These are phyloP conservation scores for Aspergillus bombycis DNA, from an alignment of 2,329 filamentous ascomycete genomes.

Conservation along the genomic window DNA sequence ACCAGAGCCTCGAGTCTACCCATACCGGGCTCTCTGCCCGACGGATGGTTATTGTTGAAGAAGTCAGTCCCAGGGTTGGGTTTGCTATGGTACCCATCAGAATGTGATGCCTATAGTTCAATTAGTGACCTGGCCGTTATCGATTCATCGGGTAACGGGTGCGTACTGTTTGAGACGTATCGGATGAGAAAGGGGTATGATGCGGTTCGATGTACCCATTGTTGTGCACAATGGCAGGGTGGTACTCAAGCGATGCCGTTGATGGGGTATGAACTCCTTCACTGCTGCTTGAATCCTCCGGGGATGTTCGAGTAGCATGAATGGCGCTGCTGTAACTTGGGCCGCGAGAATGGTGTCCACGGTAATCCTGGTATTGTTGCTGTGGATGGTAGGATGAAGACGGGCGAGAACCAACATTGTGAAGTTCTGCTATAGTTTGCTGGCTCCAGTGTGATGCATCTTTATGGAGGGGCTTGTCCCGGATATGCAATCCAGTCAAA, in stretches of 20 bases:
- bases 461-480: conserved; percentile 38
- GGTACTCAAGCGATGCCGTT: conserved; percentile 51
- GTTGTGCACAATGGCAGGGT: conserved; percentile 53
- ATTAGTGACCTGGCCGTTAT: conserved; percentile 33
- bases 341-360: conserved; percentile 30
- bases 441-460: conserved; percentile 48
- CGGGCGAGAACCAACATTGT: conserved; percentile 40
- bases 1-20: conserved; percentile 54
- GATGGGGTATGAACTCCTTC: conserved; percentile 53
- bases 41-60: conserved; percentile 27
- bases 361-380: conserved; percentile 32
- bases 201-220: conserved; percentile 51
- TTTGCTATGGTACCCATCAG: conserved; percentile 34
- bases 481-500: conserved; percentile 47
- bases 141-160: conserved; percentile 27
- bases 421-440: conserved; percentile 47
- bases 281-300: conserved; percentile 53
- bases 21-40: conserved; percentile 43
- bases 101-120: conserved; percentile 36
- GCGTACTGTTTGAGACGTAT: conserved; percentile 47
- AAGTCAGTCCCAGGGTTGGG: conserved; percentile 32
- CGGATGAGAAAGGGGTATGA: conserved; percentile 38
- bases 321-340: conserved; percentile 28
- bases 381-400: conserved; percentile 39
- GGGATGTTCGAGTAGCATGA: conserved; percentile 44